Evolutionary conservation across 352 stramenopile species (phyloP).

Genomic region (Phytophthora europaea): DNA sequence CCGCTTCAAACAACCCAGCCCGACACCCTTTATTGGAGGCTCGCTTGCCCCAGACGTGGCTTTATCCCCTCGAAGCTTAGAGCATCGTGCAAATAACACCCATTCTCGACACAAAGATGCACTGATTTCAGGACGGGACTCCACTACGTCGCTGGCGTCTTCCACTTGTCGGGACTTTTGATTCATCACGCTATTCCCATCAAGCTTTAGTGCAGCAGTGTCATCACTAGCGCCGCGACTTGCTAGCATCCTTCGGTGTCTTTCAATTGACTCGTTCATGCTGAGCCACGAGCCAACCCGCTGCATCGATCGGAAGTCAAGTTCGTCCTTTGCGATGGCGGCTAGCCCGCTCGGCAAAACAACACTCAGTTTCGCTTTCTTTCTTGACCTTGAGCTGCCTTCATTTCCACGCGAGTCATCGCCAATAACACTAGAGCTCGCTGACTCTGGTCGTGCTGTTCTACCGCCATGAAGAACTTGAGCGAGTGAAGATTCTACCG

Average conservation of each 20-base stretch:
- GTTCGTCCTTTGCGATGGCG: conserved; percentile 51
- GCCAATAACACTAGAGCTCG: neutral
- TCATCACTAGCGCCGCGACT: conserved; percentile 17
- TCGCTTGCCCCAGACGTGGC: neutral
- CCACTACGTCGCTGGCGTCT: conserved; percentile 34
- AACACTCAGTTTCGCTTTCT: conserved; percentile 2
- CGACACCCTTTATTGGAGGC: conserved; percentile 27
- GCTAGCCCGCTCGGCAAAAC: conserved; percentile 48
- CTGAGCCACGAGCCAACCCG: conserved; percentile 72
- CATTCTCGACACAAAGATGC: conserved; percentile 74
- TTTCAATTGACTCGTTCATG: conserved; percentile 60
- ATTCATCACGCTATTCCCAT: conserved; percentile 56
- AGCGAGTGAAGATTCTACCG: conserved; percentile 54
- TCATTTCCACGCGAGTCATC: conserved; percentile 4
- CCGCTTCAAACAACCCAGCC: conserved; percentile 69
- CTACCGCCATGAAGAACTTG: conserved; percentile 43
- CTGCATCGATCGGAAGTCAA: conserved; percentile 70
- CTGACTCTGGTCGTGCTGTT: conserved; percentile 8
- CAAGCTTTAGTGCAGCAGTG: neutral
- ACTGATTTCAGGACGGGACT: conserved; percentile 52
- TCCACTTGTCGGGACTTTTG: conserved; percentile 43
- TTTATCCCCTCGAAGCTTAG: conserved; percentile 23
- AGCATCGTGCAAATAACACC: conserved; percentile 75
- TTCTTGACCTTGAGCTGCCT: neutral
- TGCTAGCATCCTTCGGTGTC: conserved; percentile 41